Conservation (phyloP, 306 rosid genomes). For the Abrus precatorius region DNA sequence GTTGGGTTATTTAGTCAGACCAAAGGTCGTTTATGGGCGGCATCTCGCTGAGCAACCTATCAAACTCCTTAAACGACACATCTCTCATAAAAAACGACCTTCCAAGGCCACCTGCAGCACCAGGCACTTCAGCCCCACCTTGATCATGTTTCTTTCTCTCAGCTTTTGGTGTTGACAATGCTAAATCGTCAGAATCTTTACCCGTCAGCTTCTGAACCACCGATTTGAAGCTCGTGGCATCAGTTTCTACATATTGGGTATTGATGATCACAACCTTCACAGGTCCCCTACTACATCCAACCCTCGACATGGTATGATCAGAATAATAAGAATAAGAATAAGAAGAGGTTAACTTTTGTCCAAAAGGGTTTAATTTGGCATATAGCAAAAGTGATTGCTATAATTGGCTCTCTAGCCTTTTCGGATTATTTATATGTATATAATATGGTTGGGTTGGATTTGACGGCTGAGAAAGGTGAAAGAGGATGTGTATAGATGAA, state of each 20-base stretch:
- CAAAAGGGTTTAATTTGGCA: background rate
- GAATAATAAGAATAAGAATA: background rate
- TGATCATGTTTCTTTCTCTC: background rate
- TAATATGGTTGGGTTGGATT: slow-evolving; percentile 22
- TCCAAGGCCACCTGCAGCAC: background rate
- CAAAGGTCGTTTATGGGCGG: slow-evolving; percentile 60
- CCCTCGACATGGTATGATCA: slow-evolving; percentile 36
- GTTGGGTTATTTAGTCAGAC: slow-evolving; percentile 23
- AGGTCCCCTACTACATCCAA: slow-evolving; percentile 27
- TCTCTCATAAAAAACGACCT: slow-evolving; percentile 57
- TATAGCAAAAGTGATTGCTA: background rate
- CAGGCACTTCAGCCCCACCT: background rate
- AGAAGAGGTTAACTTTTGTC: background rate
- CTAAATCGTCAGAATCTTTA: slow-evolving; percentile 55
- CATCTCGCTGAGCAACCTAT: slow-evolving; percentile 65
- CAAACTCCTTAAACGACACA: slow-evolving; percentile 72
- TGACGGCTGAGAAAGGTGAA: slow-evolving; percentile 28
- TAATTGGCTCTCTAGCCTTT: too few relatives aligned
- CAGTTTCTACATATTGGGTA: slow-evolving; percentile 81
- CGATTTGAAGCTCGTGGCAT: slow-evolving; percentile 72
- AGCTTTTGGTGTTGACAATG: background rate
- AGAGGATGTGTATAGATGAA: slow-evolving; percentile 22
- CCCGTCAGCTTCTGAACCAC: slow-evolving; percentile 87
- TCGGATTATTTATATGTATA: background rate
- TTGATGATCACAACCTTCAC: slow-evolving; percentile 78